Conservation (phyloP, 495 filamentous ascomycete genomes). For the Halenospora varia region DNA sequence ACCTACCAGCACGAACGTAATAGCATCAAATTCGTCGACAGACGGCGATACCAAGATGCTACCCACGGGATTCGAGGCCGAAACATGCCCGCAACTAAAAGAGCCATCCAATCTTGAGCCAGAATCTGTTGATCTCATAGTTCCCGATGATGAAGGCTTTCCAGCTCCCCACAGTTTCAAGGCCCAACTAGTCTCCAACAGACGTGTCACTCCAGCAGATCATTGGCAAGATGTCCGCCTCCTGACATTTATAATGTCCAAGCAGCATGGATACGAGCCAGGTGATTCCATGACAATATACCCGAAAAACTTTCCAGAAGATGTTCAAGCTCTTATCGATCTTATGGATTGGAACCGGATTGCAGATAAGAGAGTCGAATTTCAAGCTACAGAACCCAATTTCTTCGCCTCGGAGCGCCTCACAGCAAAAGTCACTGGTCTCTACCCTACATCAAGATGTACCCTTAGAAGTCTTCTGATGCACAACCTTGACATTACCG, state of each 20-base stretch:
- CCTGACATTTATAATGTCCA: conserved; percentile 52
- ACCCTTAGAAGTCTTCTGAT: conserved; percentile 75
- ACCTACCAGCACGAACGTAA: background rate
- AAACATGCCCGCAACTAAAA: conserved; percentile 12
- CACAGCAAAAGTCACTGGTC: conserved; percentile 2
- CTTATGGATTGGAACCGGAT: conserved; percentile 71
- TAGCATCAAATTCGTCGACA: no score
- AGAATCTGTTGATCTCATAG: background rate
- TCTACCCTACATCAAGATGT: conserved; percentile 25
- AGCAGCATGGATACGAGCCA: conserved; percentile 48
- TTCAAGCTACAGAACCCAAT: conserved; percentile 26
- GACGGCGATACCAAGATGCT: background rate
- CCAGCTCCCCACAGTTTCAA: conserved; percentile 49
- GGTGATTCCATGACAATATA: conserved; percentile 76
- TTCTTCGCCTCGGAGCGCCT: conserved; percentile 4
- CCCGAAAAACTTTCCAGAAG: conserved; percentile 78
- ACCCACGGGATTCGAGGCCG: background rate
- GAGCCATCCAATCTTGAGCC: background rate
- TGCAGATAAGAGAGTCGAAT: conserved; percentile 60
- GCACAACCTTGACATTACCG: conserved; percentile 81
- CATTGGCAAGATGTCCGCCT: conserved; percentile 96
- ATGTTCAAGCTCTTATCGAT: conserved; percentile 69
- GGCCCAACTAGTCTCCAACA: conserved; percentile 49
- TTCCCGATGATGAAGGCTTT: conserved; percentile 36
- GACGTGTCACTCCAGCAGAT: conserved; percentile 63